phyloP scores from a whole-genome alignment of 163 green algal genomes.

The Chlorella variabilis region DNA sequence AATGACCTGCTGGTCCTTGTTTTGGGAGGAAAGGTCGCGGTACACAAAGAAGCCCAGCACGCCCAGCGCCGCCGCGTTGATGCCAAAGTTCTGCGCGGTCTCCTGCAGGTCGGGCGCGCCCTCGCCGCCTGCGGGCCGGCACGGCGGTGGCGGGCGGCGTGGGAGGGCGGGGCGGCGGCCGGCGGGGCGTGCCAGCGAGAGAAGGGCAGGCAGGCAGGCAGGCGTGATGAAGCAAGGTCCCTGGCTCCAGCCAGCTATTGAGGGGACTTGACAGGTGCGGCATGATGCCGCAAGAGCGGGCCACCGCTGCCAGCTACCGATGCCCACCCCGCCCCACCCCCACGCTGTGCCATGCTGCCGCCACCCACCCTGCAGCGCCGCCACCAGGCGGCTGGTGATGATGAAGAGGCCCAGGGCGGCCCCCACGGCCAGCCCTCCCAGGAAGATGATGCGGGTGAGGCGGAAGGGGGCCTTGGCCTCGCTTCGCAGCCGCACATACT shows the following conservation, averaged over 20 bases:
- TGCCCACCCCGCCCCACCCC: too few species aligned
- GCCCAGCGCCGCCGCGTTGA: constrained; percentile 79
- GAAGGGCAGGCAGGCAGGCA: too few species aligned
- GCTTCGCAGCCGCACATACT: constrained; percentile 70
- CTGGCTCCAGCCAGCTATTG: too few species aligned
- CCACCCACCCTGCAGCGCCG: constrained; percentile 21
- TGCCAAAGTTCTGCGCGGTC: constrained; percentile 82
- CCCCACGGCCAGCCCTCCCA: constrained; percentile 76
- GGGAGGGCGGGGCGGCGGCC: too few species aligned
- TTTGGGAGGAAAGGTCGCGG: constrained; percentile 64
- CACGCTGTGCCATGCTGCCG: too few species aligned
- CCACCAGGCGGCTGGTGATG: constrained; percentile 71
- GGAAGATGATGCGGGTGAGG: constrained; percentile 81
- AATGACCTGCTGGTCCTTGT: constrained; percentile 64
- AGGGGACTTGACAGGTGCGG: too few species aligned
- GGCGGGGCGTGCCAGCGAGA: too few species aligned
- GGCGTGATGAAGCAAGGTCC: too few species aligned
- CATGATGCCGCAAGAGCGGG: too few species aligned
- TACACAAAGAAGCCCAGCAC: constrained; percentile 78
- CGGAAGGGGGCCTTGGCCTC: constrained; percentile 90
- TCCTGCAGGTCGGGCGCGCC: constrained; percentile 82
- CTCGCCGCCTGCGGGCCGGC: constrained; percentile 69
- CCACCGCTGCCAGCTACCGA: too few species aligned
- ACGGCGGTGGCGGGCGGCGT: too few species aligned
- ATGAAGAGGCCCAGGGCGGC: constrained; percentile 84